Evolutionary conservation across 2,329 filamentous ascomycete species (phyloP).

Genomic region (Ilyonectria mors-panacis): DNA sequence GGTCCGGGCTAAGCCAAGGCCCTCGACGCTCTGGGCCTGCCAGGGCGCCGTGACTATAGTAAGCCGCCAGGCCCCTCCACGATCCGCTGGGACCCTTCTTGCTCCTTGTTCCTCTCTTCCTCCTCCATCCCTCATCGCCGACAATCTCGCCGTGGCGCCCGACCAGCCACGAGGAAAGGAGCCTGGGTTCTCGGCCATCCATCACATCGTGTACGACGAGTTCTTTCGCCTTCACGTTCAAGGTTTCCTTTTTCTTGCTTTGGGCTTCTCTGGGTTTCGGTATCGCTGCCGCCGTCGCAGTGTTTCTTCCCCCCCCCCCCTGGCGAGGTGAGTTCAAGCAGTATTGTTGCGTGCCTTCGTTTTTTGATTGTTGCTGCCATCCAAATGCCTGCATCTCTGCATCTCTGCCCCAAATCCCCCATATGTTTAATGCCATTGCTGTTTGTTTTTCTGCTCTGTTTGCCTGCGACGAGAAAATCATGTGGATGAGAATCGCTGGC

Average conservation of each 20-base stretch:
- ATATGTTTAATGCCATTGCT: conserved; percentile 31
- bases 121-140: conserved; percentile 38
- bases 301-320: conserved; percentile 29
- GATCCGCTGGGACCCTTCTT: conserved; percentile 39
- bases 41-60: conserved; percentile 43
- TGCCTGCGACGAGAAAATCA: background rate
- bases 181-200: conserved; percentile 37
- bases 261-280: conserved; percentile 28
- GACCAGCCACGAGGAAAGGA: conserved; percentile 40
- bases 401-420: conserved; percentile 3
- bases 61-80: conserved; percentile 45
- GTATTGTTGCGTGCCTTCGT: conserved; percentile 33
- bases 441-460: conserved; percentile 18
- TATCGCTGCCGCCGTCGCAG: conserved; percentile 32
- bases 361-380: conserved; percentile 10
- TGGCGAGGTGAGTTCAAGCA: conserved; percentile 42
- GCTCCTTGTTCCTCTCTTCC: conserved; percentile 31
- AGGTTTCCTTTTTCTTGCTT: conserved; percentile 33
- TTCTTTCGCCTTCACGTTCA: conserved; percentile 16
- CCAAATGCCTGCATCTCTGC: conserved; percentile 7
- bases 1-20: conserved; percentile 25
- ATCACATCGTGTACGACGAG: conserved; percentile 32
- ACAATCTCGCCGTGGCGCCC: conserved; percentile 39
- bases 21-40: conserved; percentile 22
- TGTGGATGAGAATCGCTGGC: conserved; percentile 27